Conservation (phyloP, 202 grass and related monocot species). For the Sporobolus alterniflorus region DNA sequence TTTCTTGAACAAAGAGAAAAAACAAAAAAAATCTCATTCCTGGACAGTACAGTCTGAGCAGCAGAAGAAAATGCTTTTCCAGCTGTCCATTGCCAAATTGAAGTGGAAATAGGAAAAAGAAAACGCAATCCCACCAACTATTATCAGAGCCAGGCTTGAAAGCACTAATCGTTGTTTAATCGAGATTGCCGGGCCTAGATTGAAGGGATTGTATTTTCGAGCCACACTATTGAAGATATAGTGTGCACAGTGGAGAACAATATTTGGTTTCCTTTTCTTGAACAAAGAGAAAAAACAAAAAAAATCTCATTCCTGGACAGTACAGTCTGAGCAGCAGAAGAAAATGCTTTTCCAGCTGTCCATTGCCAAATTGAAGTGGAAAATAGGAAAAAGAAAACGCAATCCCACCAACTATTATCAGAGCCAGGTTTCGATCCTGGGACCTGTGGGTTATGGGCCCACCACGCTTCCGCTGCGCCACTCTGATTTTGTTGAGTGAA, state of each 20-base stretch:
- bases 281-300: no score
- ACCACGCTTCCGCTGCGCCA: slow-evolving; percentile 92
- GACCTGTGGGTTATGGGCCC: slow-evolving; percentile 99
- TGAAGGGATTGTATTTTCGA: no score
- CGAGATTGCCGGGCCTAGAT: no score
- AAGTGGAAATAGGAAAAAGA: neutral
- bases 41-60: no score
- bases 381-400: neutral
- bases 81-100: neutral
- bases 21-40: no score
- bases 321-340: no score
- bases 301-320: no score
- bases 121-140: neutral
- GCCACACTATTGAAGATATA: no score
- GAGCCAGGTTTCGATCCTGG: slow-evolving; percentile 93
- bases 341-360: neutral
- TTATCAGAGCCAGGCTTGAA: slow-evolving; percentile 64
- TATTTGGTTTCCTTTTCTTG: no score
- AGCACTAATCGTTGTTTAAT: no score
- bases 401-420: slow-evolving; percentile 44
- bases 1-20: no score
- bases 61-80: neutral
- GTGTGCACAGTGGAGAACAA: no score
- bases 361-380: neutral
- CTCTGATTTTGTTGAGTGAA: slow-evolving; percentile 50